phyloP scores from a whole-genome alignment of 1,284 basidiomycete genomes.

The Cryptococcus sp. region DNA sequence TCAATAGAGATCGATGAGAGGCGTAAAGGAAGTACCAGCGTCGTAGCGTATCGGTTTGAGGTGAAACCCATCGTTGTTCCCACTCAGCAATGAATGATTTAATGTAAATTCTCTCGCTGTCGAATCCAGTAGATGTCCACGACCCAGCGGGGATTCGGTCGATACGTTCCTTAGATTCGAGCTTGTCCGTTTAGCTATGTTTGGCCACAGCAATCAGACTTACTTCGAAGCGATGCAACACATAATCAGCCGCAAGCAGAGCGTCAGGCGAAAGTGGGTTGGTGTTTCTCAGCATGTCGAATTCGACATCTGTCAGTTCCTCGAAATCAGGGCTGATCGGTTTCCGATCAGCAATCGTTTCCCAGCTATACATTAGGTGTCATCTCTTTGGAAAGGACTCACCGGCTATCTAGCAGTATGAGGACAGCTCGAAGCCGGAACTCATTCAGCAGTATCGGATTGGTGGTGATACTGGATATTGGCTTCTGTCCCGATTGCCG shows the following conservation, averaged over 20 bases:
- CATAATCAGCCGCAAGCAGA: conserved; percentile 7
- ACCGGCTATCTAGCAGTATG: conserved; percentile 9
- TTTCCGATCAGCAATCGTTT: conserved; percentile 9
- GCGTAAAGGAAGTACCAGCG: conserved; percentile 9
- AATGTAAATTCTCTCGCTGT: conserved; percentile 6
- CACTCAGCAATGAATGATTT: conserved; percentile 4
- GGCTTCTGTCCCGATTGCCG: neutral
- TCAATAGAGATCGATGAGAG: conserved; percentile 4
- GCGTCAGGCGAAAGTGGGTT: neutral
- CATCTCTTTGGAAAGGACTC: neutral
- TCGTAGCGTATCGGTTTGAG: conserved; percentile 6
- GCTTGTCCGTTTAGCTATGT: neutral
- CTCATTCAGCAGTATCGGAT: conserved; percentile 3
- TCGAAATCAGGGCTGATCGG: conserved; percentile 3
- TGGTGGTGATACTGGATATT: neutral
- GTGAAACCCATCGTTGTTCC: conserved; percentile 4
- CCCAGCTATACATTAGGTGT: conserved; percentile 3
- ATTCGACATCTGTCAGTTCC: conserved; percentile 7
- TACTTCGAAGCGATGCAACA: conserved; percentile 10
- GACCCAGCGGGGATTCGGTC: neutral
- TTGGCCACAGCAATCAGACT: neutral
- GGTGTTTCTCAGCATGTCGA: neutral
- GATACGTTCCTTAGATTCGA: conserved; percentile 6
- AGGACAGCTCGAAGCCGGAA: conserved; percentile 2
- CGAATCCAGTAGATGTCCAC: conserved; percentile 1